Conservation (phyloP, 306 rosid species). For the Quillaja saponaria region DNA sequence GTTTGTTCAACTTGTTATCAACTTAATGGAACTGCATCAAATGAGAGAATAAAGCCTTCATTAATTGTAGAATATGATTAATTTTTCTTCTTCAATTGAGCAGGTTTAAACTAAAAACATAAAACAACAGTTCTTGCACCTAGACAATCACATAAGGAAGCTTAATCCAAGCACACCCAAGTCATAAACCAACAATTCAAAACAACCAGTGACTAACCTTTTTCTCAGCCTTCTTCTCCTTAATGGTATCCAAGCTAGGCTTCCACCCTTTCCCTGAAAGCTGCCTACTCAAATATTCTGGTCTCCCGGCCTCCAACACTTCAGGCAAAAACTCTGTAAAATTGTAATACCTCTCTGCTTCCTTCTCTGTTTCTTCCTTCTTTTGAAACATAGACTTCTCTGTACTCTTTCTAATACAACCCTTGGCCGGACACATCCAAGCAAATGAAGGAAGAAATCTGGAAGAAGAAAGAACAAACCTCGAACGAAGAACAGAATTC, state of each 20-base stretch:
- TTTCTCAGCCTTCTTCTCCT: conserved; percentile 63
- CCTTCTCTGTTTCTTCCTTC: conserved; percentile 27
- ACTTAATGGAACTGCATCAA: too few species aligned
- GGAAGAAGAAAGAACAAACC: conserved; percentile 32
- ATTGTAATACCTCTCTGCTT: conserved; percentile 12
- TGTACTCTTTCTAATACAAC: conserved; percentile 1
- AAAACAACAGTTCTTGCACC: not conserved
- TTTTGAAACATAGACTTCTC: conserved; percentile 21
- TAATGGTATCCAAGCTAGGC: conserved; percentile 80
- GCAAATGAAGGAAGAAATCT: conserved; percentile 60
- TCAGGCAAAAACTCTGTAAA: conserved; percentile 47
- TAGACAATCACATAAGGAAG: not conserved
- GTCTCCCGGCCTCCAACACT: conserved; percentile 46
- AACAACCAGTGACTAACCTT: conserved; percentile 48
- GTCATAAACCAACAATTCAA: not conserved
- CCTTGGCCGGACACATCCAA: conserved; percentile 33
- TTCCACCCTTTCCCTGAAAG: conserved; percentile 84
- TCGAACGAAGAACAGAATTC: conserved; percentile 43
- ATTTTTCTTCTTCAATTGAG: too few species aligned
- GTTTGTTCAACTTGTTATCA: too few species aligned
- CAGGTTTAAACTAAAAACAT: not conserved
- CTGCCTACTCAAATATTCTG: conserved; percentile 70
- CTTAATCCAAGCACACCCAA: not conserved
- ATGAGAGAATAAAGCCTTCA: too few species aligned
- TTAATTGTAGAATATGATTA: too few species aligned